A percentile compares a stretch with the other conserved stretches of the same genome.
Conservation (phyloP, 2,329 filamentous ascomycete species). For the Monilinia fructicola region DNA sequence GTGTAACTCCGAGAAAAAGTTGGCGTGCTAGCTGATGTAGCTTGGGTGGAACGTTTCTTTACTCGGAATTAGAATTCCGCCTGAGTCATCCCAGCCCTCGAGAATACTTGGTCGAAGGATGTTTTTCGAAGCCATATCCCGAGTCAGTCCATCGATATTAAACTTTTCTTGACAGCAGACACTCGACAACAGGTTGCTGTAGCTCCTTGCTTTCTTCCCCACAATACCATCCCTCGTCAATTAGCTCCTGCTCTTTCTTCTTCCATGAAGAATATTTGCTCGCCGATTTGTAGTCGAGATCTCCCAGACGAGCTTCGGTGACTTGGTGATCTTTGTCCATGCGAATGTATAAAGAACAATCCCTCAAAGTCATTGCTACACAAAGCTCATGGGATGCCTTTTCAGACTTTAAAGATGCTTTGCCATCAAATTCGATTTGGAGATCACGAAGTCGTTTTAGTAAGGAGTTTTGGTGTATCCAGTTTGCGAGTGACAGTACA, state of each 20-base stretch:
- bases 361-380: conserved; percentile 76
- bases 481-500: conserved; percentile 38
- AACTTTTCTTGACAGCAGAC: conserved; percentile 1
- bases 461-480: conserved; percentile 39
- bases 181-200: conserved; percentile 24
- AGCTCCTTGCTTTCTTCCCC: conserved; percentile 41
- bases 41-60: no score
- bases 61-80: no score
- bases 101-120: no score
- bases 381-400: conserved; percentile 51
- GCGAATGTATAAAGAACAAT: conserved; percentile 73
- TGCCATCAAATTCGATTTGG: conserved; percentile 39
- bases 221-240: conserved; percentile 67
- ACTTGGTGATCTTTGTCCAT: conserved; percentile 44
- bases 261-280: conserved; percentile 69
- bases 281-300: conserved; percentile 74
- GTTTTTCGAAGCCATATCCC: no score
- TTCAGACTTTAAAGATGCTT: conserved; percentile 36
- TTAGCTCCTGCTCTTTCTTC: conserved; percentile 59
- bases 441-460: conserved; percentile 47
- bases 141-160: not conserved
- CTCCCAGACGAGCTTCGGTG: conserved; percentile 63
- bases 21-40: no score
- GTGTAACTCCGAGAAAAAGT: no score
- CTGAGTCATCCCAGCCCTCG: no score